These are phyloP conservation scores for Cyclanthera cordifolia DNA, from an alignment of 306 rosid species.

Conservation along the genomic window DNA sequence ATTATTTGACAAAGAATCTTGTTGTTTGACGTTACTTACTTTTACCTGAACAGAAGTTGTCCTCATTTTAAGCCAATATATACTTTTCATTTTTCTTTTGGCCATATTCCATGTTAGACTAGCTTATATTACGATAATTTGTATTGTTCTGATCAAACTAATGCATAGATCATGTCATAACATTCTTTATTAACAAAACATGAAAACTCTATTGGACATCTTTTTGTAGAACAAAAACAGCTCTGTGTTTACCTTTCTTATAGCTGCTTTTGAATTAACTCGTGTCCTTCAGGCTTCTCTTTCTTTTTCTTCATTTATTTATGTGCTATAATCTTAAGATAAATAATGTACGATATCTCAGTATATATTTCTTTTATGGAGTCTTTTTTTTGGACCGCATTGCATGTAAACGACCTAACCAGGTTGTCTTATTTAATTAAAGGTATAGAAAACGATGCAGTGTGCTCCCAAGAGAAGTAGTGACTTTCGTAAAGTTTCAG, in stretches of 20 bases:
- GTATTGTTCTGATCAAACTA: not conserved
- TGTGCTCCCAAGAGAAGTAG: slow-evolving; percentile 36
- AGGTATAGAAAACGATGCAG: slow-evolving; percentile 55
- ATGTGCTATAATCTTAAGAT: not conserved
- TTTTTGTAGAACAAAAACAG: not conserved
- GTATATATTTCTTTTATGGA: not conserved
- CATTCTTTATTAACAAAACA: not conserved
- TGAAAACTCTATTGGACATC: not conserved
- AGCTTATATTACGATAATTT: not conserved
- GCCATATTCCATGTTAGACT: not conserved
- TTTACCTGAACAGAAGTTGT: not conserved
- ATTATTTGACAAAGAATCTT: not conserved
- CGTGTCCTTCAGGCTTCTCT: not conserved
- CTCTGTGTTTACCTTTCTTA: not conserved
- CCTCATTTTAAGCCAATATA: not conserved
- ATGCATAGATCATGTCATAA: not conserved
- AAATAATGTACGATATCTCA: not conserved
- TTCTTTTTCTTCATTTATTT: not conserved
- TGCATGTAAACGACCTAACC: slow-evolving; percentile 3
- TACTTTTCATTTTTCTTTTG: not conserved
- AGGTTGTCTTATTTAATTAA: slow-evolving; percentile 14
- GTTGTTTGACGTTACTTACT: not conserved
- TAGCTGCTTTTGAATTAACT: not conserved
- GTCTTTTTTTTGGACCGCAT: not conserved
- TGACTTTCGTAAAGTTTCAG: slow-evolving; percentile 30